A percentile compares a stretch with the other conserved stretches of the same genome.
Conservation (phyloP, 768 basidiomycete genomes). For the Boletus speciosus region DNA sequence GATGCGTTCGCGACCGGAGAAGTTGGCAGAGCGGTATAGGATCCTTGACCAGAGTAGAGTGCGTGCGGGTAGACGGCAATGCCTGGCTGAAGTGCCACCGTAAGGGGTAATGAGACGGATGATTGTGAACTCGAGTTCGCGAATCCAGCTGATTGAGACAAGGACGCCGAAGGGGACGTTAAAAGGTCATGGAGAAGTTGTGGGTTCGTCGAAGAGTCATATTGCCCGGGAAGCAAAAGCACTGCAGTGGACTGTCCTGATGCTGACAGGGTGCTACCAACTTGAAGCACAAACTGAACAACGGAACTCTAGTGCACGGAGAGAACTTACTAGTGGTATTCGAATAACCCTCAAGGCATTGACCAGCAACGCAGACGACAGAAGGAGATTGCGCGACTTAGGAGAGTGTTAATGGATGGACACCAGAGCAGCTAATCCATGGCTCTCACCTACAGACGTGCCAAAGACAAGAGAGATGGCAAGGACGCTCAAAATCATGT, state of each 20-base stretch:
- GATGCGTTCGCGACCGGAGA: constrained; percentile 44
- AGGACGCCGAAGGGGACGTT: constrained; percentile 58
- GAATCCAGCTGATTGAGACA: constrained; percentile 63
- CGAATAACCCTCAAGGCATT: constrained; percentile 79
- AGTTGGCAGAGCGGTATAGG: constrained; percentile 56
- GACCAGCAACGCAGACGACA: constrained; percentile 82
- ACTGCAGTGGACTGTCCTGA: constrained; percentile 50
- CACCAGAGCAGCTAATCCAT: neutral
- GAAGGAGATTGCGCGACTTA: constrained; percentile 56
- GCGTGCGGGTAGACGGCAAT: constrained; percentile 60
- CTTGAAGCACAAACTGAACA: constrained; percentile 36
- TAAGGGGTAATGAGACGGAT: constrained; percentile 60
- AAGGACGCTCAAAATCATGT: constrained; percentile 41
- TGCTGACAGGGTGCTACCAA: constrained; percentile 65
- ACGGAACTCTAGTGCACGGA: neutral
- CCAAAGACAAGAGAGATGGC: constrained; percentile 34
- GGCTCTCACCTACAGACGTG: constrained; percentile 37
- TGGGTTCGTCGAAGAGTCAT: constrained; percentile 67
- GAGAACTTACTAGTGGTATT: constrained; percentile 61
- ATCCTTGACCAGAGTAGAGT: constrained; percentile 62
- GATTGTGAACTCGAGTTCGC: constrained; percentile 44
- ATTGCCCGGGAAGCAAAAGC: constrained; percentile 74
- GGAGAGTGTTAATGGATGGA: neutral
- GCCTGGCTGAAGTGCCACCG: constrained; percentile 63
- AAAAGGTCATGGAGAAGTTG: constrained; percentile 66